phyloP scores from a whole-genome alignment of 164 flowering plant genomes.

The Platanus orientalis region DNA sequence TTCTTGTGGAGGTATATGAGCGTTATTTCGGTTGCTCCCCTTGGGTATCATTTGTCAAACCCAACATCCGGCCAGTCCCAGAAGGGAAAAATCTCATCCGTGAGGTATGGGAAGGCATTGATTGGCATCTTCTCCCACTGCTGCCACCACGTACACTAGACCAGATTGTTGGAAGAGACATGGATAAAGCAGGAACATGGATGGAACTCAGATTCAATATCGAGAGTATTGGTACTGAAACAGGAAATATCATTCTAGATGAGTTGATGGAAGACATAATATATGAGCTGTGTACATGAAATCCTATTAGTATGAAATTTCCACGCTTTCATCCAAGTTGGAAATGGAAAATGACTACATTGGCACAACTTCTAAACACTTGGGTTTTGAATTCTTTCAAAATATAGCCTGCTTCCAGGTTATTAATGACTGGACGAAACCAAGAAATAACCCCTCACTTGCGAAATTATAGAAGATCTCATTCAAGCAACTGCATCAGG shows the following conservation, averaged over 20 bases:
- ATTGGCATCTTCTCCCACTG: conserved; percentile 41
- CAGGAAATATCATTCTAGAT: conserved; percentile 50
- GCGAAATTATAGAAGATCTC: too few relatives aligned
- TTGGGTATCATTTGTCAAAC: conserved; percentile 41
- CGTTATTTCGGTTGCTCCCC: conserved; percentile 40
- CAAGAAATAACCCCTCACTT: too few relatives aligned
- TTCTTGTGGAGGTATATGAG: conserved; percentile 51
- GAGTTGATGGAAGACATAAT: conserved; percentile 61
- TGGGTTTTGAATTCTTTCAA: too few relatives aligned
- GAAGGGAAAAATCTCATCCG: conserved; percentile 30
- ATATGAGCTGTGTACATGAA: conserved; percentile 26
- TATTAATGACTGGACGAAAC: too few relatives aligned
- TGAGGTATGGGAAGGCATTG: conserved; percentile 60
- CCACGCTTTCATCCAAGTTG: conserved; percentile 6
- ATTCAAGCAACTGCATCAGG: too few relatives aligned
- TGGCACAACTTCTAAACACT: too few relatives aligned
- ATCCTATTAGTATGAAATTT: background rate
- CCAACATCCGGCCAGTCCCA: conserved; percentile 42
- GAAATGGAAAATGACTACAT: background rate
- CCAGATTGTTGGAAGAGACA: conserved; percentile 57
- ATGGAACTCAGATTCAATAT: conserved; percentile 50
- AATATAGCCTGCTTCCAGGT: too few relatives aligned
- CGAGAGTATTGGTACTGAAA: conserved; percentile 45
- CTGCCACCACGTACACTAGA: conserved; percentile 49
- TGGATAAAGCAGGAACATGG: conserved; percentile 58